These are phyloP conservation scores for Sideroxylon spinosum DNA, from an alignment of 179 eudicot genomes.

Conservation along the genomic window DNA sequence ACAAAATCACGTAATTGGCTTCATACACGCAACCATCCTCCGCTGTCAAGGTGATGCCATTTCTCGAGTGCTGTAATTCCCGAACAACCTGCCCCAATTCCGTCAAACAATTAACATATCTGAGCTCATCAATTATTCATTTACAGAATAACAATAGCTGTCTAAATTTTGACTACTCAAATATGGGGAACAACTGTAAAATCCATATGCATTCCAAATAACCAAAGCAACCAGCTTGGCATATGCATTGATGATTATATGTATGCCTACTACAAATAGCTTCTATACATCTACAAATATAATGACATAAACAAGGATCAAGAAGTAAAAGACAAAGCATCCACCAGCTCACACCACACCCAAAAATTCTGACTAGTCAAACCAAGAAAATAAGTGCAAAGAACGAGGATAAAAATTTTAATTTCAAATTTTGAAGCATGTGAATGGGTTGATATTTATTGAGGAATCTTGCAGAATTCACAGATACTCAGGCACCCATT, in stretches of 20 bases:
- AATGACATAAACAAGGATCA: background rate
- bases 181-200: no score
- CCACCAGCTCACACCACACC: background rate
- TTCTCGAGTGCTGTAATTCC: conserved; percentile 76
- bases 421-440: background rate
- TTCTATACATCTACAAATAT: background rate
- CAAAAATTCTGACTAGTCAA: conserved; percentile 21
- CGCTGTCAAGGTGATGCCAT: conserved; percentile 58
- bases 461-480: conserved; percentile 7
- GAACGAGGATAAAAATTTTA: background rate
- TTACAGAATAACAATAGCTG: no score
- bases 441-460: background rate
- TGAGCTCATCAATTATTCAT: background rate
- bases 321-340: background rate
- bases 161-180: no score
- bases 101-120: background rate
- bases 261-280: background rate
- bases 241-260: background rate
- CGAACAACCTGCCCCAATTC: conserved; percentile 64
- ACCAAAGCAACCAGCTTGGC: background rate
- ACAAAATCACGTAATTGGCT: conserved; percentile 74
- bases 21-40: conserved; percentile 79
- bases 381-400: conserved; percentile 18
- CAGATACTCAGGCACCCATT: conserved; percentile 4
- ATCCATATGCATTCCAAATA: no score